A percentile compares a stretch with the other conserved stretches of the same genome.
These are phyloP conservation scores for Puya raimondii DNA, from an alignment of 176 grass and related monocot genomes.

Conservation along the genomic window DNA sequence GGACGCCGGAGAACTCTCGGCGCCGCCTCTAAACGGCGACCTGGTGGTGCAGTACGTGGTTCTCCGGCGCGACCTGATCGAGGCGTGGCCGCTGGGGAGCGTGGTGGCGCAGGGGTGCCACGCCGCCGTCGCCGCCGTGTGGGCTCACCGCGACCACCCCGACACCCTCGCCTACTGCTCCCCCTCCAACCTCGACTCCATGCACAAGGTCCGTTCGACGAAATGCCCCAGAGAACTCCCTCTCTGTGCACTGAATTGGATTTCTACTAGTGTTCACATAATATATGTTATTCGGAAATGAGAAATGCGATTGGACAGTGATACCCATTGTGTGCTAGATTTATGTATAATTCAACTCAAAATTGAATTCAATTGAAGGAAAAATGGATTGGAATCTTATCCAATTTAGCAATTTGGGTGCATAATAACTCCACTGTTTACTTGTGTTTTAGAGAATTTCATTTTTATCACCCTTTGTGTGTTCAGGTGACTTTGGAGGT, in stretches of 20 bases:
- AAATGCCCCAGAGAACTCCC: slow-evolving; percentile 30
- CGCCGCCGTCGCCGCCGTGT: slow-evolving; percentile 59
- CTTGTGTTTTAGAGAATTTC: not conserved
- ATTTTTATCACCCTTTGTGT: not conserved
- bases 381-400: too few species aligned
- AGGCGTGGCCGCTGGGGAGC: slow-evolving; percentile 81
- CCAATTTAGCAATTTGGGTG: too few species aligned
- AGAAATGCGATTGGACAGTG: not conserved
- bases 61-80: slow-evolving; percentile 72
- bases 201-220: slow-evolving; percentile 85
- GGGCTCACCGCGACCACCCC: slow-evolving; percentile 51
- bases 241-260: not conserved
- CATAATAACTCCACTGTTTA: too few species aligned
- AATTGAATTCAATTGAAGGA: too few species aligned
- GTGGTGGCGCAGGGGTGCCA: slow-evolving; percentile 85
- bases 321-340: too few species aligned
- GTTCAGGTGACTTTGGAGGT: slow-evolving; percentile 75
- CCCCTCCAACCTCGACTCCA: slow-evolving; percentile 47
- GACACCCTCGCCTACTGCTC: slow-evolving; percentile 52
- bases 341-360: too few species aligned
- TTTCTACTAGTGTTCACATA: not conserved
- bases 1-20: not conserved
- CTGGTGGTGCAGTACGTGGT: slow-evolving; percentile 87
- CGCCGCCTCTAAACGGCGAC: slow-evolving; percentile 13
- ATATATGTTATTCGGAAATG: not conserved